Conservation (phyloP, 208 protist species). For the Acanthamoeba lenticulata region DNA sequence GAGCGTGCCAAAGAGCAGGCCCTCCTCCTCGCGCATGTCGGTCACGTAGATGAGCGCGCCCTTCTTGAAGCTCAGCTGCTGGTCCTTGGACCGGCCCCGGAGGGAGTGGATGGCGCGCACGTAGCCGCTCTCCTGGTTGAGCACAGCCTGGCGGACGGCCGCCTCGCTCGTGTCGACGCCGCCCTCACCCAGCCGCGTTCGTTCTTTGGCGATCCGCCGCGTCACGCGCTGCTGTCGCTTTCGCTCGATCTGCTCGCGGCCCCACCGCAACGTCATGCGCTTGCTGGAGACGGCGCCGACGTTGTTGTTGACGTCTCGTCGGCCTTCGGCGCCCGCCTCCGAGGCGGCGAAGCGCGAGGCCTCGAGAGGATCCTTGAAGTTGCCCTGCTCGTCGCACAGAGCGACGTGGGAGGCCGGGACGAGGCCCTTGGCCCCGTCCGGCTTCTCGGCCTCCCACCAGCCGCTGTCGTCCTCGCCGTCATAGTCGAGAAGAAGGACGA, state of each 20-base stretch:
- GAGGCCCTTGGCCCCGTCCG: not conserved
- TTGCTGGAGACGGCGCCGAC: no score
- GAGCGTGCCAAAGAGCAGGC: not conserved
- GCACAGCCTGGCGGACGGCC: not conserved
- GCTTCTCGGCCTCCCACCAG: not conserved
- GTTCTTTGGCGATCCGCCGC: not conserved
- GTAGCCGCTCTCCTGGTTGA: not conserved
- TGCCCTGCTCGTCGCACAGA: not conserved
- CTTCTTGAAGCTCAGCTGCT: constrained; percentile 29
- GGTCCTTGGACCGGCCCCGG: not conserved
- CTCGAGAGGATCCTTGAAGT: not conserved
- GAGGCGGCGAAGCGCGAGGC: not conserved
- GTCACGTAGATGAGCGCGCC: not conserved
- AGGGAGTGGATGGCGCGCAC: not conserved
- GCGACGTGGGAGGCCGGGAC: not conserved
- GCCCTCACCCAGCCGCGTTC: not conserved
- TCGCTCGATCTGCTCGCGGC: not conserved
- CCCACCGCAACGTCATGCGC: no score
- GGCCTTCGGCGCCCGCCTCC: not conserved
- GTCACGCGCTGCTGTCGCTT: not conserved
- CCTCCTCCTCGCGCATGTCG: not conserved
- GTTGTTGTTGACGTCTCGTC: not conserved
- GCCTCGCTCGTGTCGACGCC: not conserved
- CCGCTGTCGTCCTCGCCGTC: not conserved
- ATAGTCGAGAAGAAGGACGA: not conserved